Evolutionary conservation across 208 protist species (phyloP).

Genomic region (Trypanosoma vivax): DNA sequence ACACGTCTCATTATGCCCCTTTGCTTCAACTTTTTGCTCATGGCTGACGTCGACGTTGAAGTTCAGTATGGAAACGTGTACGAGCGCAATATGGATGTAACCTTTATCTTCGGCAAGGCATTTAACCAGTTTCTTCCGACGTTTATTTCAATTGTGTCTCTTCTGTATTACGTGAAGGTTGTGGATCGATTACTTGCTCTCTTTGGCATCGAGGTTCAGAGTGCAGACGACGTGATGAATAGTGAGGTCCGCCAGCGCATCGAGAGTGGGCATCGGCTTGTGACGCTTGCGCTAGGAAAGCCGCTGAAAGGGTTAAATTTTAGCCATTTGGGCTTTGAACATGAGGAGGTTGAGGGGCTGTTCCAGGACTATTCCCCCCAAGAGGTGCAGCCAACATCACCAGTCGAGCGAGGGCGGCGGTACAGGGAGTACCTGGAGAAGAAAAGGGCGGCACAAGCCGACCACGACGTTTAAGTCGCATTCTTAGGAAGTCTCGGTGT

Average conservation of each 20-base stretch:
- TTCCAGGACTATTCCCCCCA: not conserved
- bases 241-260: constrained; percentile 74
- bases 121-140: constrained; percentile 84
- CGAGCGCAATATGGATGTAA: constrained; percentile 85
- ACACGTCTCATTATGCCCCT: constrained; percentile 87
- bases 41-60: constrained; percentile 52
- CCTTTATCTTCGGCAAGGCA: constrained; percentile 57
- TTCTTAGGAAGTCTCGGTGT: too few species aligned
- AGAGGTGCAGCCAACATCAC: not conserved
- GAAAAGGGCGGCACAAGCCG: constrained; percentile 4
- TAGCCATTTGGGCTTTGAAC: not conserved
- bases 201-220: constrained; percentile 74
- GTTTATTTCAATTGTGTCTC: constrained; percentile 79
- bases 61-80: constrained; percentile 87
- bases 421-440: constrained; percentile 69
- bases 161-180: constrained; percentile 65
- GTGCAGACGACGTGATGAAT: constrained; percentile 64
- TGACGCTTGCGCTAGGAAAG: constrained; percentile 63
- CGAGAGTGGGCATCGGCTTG: constrained; percentile 61
- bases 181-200: constrained; percentile 50
- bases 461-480: too few species aligned
- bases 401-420: constrained; percentile 33
- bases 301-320: constrained; percentile 45
- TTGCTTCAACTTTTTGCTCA: constrained; percentile 88
- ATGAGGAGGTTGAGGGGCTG: not conserved